Evolutionary conservation across 345 rosid species (phyloP).

Genomic region (Populus nigra): DNA sequence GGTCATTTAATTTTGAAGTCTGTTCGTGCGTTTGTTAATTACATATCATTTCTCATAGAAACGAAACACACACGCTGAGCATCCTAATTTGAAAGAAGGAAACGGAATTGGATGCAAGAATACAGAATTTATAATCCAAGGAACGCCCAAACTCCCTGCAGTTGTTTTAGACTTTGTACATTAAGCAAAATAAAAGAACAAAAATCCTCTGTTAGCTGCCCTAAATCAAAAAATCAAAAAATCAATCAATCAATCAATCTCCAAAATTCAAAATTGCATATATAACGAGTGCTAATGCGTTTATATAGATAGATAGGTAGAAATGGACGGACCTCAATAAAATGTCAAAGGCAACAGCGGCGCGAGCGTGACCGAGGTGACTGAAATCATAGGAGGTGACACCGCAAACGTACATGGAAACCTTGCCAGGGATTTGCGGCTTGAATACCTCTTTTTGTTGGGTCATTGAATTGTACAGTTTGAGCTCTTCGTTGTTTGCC

Average conservation of each 20-base stretch:
- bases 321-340: constrained; percentile 54
- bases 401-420: constrained; percentile 85
- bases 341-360: constrained; percentile 77
- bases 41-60: too few species aligned
- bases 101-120: not conserved
- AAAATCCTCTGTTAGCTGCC: not conserved
- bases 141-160: not conserved
- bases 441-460: constrained; percentile 55
- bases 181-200: too few species aligned
- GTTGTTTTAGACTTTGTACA: not conserved
- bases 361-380: constrained; percentile 90
- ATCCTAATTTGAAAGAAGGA: not conserved
- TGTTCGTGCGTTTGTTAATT: too few species aligned
- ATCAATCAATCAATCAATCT: not conserved
- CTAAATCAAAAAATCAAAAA: not conserved
- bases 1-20: too few species aligned
- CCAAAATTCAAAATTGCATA: not conserved
- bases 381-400: constrained; percentile 85
- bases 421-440: constrained; percentile 52
- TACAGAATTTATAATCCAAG: not conserved
- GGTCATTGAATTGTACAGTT: constrained; percentile 67
- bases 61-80: not conserved
- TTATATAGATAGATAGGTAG: not conserved
- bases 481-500: constrained; percentile 31
- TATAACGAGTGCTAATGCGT: not conserved